Evolutionary conservation across 108 stramenopile species (phyloP).

Genomic region (Pseudonitzschia multiseries): DNA sequence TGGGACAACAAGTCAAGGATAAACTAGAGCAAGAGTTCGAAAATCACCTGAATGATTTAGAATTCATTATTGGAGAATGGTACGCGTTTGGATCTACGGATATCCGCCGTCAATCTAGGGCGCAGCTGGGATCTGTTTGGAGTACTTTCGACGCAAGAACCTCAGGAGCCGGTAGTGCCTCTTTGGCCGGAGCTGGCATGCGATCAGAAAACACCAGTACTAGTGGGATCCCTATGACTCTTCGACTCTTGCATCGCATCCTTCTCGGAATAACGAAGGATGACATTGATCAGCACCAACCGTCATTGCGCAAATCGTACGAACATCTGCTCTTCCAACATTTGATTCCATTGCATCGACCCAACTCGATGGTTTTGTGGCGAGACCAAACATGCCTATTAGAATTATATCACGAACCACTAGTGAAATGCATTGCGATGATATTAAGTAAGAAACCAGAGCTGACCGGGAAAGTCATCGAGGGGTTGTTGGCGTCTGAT

Average conservation of each 20-base stretch:
- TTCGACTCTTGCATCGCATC: constrained; percentile 57
- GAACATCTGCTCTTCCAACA: constrained; percentile 60
- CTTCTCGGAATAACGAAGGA: constrained; percentile 38
- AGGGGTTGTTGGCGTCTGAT: constrained; percentile 64
- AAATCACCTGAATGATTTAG: constrained; percentile 36
- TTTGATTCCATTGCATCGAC: constrained; percentile 75
- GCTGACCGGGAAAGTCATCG: constrained; percentile 46
- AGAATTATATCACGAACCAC: constrained; percentile 74
- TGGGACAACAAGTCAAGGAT: constrained; percentile 27
- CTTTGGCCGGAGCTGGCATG: constrained; percentile 14
- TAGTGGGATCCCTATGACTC: constrained; percentile 54
- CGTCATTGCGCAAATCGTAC: constrained; percentile 18
- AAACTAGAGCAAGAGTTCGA: constrained; percentile 45
- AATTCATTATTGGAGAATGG: constrained; percentile 36
- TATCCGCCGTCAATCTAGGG: constrained; percentile 29
- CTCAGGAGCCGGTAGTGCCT: constrained; percentile 9
- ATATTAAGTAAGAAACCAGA: constrained; percentile 46
- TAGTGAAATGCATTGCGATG: constrained; percentile 68
- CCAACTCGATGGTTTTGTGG: constrained; percentile 83
- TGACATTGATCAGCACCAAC: not conserved
- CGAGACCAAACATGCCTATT: constrained; percentile 78
- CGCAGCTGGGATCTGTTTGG: constrained; percentile 41
- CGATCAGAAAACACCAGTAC: constrained; percentile 66
- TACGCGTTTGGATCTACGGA: constrained; percentile 25
- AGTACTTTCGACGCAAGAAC: constrained; percentile 32